phyloP scores from a whole-genome alignment of 208 protist species.

The Leishmania tropica region DNA sequence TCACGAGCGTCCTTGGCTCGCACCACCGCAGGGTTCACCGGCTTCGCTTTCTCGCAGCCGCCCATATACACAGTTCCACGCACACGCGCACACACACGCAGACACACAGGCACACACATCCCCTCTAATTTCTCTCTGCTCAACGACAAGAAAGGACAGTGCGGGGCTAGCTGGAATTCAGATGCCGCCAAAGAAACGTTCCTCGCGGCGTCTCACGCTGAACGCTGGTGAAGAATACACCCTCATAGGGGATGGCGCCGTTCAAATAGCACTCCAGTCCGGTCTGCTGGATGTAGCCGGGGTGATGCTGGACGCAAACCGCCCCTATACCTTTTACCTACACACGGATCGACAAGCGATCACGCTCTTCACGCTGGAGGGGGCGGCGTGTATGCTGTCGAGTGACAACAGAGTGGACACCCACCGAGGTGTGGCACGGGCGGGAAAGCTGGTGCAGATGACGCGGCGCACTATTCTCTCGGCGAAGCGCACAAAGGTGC shows the following conservation, averaged over 20 bases:
- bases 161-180: neutral
- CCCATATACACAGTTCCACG: neutral
- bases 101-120: neutral
- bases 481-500: constrained; percentile 40
- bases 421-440: constrained; percentile 31
- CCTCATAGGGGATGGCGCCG: constrained; percentile 44
- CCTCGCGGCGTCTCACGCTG: constrained; percentile 48
- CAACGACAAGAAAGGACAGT: neutral
- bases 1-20: neutral
- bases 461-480: constrained; percentile 51
- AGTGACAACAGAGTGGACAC: constrained; percentile 51
- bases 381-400: constrained; percentile 47
- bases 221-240: constrained; percentile 83
- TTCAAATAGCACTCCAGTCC: constrained; percentile 54
- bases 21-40: neutral
- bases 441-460: constrained; percentile 61
- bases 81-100: neutral
- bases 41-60: constrained; percentile 5
- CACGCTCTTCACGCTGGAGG: constrained; percentile 75
- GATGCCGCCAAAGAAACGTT: constrained; percentile 59
- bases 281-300: constrained; percentile 81
- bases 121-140: neutral
- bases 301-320: constrained; percentile 58
- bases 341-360: constrained; percentile 38
- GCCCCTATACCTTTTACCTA: constrained; percentile 54